These are phyloP conservation scores for Pelargonium citronellum DNA, from an alignment of 441 rosid genomes.

Conservation along the genomic window DNA sequence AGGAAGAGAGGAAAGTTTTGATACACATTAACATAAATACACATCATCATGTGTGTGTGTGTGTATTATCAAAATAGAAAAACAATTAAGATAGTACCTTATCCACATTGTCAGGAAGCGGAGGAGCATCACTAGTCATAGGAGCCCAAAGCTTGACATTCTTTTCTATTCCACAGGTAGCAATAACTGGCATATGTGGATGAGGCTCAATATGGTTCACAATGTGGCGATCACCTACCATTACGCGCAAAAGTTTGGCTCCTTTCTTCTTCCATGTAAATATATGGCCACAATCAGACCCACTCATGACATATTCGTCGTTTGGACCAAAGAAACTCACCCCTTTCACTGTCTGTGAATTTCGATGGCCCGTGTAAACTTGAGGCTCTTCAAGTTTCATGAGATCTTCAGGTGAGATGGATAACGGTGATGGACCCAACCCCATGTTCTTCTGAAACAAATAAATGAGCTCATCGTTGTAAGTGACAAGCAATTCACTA, in stretches of 20 bases:
- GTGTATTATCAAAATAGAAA: background rate
- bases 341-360: conserved; percentile 61
- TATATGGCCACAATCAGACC: conserved; percentile 74
- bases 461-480: conserved; percentile 61
- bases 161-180: conserved; percentile 62
- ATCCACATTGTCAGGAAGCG: conserved; percentile 43
- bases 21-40: too few species aligned
- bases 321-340: conserved; percentile 70
- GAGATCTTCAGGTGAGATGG: conserved; percentile 27
- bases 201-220: conserved; percentile 72
- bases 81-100: conserved; percentile 33
- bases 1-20: too few species aligned
- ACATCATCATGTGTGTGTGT: background rate
- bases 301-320: conserved; percentile 62
- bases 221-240: conserved; percentile 50
- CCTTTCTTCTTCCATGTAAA: conserved; percentile 68
- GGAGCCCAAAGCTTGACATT: conserved; percentile 63
- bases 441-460: conserved; percentile 57
- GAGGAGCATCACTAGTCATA: conserved; percentile 27
- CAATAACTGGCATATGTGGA: conserved; percentile 50
- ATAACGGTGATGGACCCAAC: conserved; percentile 38
- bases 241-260: conserved; percentile 50
- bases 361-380: conserved; percentile 60
- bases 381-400: conserved; percentile 40
- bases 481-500: conserved; percentile 60